Evolutionary conservation across 139 green algal species (phyloP).

Genomic region (Diplosphaera chodatii): DNA sequence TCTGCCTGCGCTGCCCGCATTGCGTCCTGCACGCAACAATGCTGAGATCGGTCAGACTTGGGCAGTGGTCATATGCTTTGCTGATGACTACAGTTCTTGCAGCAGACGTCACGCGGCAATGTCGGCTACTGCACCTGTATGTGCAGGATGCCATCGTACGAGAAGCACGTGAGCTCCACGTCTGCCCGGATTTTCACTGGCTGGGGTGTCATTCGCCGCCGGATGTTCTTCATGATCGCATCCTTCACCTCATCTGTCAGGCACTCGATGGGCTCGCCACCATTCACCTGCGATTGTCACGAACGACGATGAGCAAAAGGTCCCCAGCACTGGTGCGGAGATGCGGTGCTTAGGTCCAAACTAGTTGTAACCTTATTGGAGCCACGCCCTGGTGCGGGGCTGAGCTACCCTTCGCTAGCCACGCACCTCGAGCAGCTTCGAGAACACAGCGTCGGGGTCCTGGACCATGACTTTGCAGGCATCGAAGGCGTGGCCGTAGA

Average conservation of each 20-base stretch:
- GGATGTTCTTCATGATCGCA: slow-evolving; percentile 91
- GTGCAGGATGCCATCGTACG: slow-evolving; percentile 94
- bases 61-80: no score
- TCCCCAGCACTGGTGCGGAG: no score
- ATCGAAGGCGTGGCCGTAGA: slow-evolving; percentile 94
- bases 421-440: slow-evolving; percentile 27
- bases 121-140: slow-evolving; percentile 87
- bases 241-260: slow-evolving; percentile 70
- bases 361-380: no score
- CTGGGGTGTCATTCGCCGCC: slow-evolving; percentile 95
- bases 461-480: slow-evolving; percentile 79
- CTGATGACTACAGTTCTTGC: no score
- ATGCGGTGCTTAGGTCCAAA: no score
- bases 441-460: slow-evolving; percentile 63
- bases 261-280: slow-evolving; percentile 37
- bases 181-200: slow-evolving; percentile 97
- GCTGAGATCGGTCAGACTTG: background rate
- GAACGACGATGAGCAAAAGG: no score
- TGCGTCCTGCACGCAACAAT: slow-evolving; percentile 55
- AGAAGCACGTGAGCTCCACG: slow-evolving; percentile 97
- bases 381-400: no score
- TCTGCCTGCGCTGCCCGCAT: slow-evolving; percentile 71
- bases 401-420: no score
- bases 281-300: slow-evolving; percentile 55
- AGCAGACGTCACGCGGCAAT: no score